phyloP scores from a whole-genome alignment of 2,329 filamentous ascomycete species.

The Microsporum canis region DNA sequence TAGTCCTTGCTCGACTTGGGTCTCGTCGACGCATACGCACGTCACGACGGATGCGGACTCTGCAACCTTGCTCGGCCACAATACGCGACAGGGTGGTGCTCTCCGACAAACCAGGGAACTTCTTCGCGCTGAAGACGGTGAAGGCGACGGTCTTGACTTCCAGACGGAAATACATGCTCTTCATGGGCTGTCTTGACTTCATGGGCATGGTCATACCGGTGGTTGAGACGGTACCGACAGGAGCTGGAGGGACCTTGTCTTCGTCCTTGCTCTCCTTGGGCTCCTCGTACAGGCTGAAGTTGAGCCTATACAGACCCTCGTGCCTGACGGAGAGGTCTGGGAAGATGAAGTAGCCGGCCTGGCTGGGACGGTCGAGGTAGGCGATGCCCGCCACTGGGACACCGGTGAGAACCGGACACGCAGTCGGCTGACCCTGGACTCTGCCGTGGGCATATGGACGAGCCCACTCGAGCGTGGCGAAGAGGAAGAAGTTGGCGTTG shows the following conservation, averaged over 20 bases:
- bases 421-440: slow-evolving; percentile 54
- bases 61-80: slow-evolving; percentile 92
- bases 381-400: slow-evolving; percentile 93
- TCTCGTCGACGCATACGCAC: slow-evolving; percentile 77
- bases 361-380: slow-evolving; percentile 74
- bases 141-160: slow-evolving; percentile 84
- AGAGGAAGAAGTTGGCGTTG: slow-evolving; percentile 96
- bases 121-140: slow-evolving; percentile 90
- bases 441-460: slow-evolving; percentile 73
- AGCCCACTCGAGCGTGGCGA: slow-evolving; percentile 77
- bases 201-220: slow-evolving; percentile 15
- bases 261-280: slow-evolving; percentile 74
- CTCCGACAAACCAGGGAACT: slow-evolving; percentile 86
- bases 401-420: slow-evolving; percentile 76
- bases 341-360: slow-evolving; percentile 90
- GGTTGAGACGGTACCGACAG: slow-evolving; percentile 11
- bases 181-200: slow-evolving; percentile 36
- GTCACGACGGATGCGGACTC: slow-evolving; percentile 88
- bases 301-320: slow-evolving; percentile 83
- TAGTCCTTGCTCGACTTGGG: slow-evolving; percentile 56
- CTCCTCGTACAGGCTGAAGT: slow-evolving; percentile 88
- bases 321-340: slow-evolving; percentile 92
- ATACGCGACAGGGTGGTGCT: slow-evolving; percentile 81
- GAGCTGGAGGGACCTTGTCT: slow-evolving; percentile 45
- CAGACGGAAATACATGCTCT: slow-evolving; percentile 69